These are phyloP conservation scores for Neospora caninum DNA, from an alignment of 169 alveolate species.

Conservation along the genomic window DNA sequence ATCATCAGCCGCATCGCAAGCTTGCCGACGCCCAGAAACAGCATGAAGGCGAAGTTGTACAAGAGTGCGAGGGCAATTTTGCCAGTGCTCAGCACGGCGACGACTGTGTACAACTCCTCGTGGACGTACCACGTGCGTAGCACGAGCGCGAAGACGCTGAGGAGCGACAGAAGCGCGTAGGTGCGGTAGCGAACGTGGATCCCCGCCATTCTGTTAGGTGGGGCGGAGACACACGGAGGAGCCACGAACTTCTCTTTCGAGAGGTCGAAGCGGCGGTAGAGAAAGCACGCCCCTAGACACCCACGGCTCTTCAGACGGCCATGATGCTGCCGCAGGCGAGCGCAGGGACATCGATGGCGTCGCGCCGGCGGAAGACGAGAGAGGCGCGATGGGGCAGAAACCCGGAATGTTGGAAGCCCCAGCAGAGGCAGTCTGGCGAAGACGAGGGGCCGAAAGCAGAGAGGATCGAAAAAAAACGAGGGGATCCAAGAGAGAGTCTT, in stretches of 20 bases:
- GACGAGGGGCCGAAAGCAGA: too few species aligned
- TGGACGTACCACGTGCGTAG: slow-evolving; percentile 16
- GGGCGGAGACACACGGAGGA: not conserved
- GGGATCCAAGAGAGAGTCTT: too few species aligned
- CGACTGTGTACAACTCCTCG: slow-evolving; percentile 18
- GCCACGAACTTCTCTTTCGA: not conserved
- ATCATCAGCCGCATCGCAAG: slow-evolving; percentile 31
- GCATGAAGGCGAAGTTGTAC: slow-evolving; percentile 42
- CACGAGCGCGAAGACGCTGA: slow-evolving; percentile 1
- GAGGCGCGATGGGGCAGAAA: too few species aligned
- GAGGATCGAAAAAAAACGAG: too few species aligned
- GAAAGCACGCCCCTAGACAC: not conserved
- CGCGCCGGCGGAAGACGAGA: too few species aligned
- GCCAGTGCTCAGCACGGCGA: not conserved
- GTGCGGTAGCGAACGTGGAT: not conserved
- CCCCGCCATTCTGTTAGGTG: not conserved
- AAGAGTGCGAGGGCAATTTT: not conserved
- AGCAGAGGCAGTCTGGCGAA: too few species aligned
- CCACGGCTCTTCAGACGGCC: too few species aligned
- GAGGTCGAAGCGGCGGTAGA: not conserved
- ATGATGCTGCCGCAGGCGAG: too few species aligned
- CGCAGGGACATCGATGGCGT: too few species aligned
- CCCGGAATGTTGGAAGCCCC: too few species aligned
- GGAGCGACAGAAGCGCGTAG: not conserved
- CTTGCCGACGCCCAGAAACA: not conserved